A percentile compares a stretch with the other conserved stretches of the same genome.
These are phyloP conservation scores for Sordariomycetes sp. DNA, from an alignment of 2,329 filamentous ascomycete genomes.

Conservation along the genomic window DNA sequence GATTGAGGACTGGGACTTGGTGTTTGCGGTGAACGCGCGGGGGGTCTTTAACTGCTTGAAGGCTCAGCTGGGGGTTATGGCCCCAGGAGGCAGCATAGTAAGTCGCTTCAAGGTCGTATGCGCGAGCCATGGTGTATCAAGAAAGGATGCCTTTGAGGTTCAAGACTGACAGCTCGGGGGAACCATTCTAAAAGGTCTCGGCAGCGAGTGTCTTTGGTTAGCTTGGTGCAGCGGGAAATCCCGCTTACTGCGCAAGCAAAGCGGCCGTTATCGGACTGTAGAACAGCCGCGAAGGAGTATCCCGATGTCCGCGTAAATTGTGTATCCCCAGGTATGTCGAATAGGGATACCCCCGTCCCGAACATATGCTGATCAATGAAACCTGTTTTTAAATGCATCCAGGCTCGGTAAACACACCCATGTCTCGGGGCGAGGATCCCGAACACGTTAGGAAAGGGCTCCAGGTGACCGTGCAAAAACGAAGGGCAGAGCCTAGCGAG, in stretches of 20 bases:
- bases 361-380: not conserved
- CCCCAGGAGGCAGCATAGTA: not conserved
- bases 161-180: not conserved
- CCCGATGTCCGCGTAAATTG: conserved; percentile 1
- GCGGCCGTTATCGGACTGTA: conserved; percentile 16
- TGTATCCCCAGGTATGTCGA: conserved; percentile 16
- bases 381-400: not conserved
- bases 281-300: conserved; percentile 15
- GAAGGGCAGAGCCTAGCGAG: conserved; percentile 27
- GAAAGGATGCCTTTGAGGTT: not conserved
- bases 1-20: conserved; percentile 23
- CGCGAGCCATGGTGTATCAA: too few species aligned
- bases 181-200: conserved; percentile 1
- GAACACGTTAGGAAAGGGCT: conserved; percentile 12
- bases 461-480: conserved; percentile 25
- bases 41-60: conserved; percentile 37
- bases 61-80: conserved; percentile 24
- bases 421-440: conserved; percentile 22
- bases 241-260: conserved; percentile 18
- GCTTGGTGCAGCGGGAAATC: conserved; percentile 14
- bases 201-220: conserved; percentile 20
- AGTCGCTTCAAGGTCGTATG: not conserved
- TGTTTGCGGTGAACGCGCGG: conserved; percentile 27
- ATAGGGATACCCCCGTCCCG: not conserved
- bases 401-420: conserved; percentile 33